Conservation (phyloP, 148 eudicot genomes). For the Rhododendron henanense region DNA sequence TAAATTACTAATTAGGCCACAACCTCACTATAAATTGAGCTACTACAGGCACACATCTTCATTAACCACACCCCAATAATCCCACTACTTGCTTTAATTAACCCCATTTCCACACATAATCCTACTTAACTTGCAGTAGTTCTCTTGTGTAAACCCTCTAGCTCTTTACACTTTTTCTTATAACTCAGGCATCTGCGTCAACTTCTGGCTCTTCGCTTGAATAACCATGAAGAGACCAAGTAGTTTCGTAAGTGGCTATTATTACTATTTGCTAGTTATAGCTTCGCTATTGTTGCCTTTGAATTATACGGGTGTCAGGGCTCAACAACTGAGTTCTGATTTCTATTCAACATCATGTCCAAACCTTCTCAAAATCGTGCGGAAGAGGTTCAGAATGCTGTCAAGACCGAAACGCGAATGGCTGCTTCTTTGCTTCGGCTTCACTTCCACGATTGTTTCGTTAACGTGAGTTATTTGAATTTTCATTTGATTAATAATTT, state of each 20-base stretch:
- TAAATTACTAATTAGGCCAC: not conserved
- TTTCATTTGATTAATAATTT: not conserved
- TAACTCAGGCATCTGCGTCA: too few relatives aligned
- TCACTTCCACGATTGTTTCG: conserved; percentile 86
- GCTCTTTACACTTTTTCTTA: not conserved
- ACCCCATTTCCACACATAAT: not conserved
- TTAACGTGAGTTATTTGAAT: conserved; percentile 48
- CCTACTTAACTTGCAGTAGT: not conserved
- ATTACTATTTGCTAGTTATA: conserved; percentile 16
- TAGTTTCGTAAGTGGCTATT: not conserved
- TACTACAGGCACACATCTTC: not conserved
- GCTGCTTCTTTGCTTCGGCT: conserved; percentile 84
- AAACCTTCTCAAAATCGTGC: conserved; percentile 41
- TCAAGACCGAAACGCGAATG: conserved; percentile 65
- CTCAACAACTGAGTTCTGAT: conserved; percentile 49
- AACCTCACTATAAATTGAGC: not conserved
- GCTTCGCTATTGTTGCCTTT: conserved; percentile 22
- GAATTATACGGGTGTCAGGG: conserved; percentile 22
- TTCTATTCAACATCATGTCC: conserved; percentile 64
- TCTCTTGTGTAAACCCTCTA: not conserved
- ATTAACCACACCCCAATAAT: not conserved
- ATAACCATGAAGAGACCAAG: conserved; percentile 25
- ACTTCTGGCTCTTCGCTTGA: not conserved
- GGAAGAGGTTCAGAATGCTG: conserved; percentile 53
- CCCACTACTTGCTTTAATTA: not conserved